Evolutionary conservation across 129 eudicot species (phyloP).

Genomic region (Erigeron canadensis): DNA sequence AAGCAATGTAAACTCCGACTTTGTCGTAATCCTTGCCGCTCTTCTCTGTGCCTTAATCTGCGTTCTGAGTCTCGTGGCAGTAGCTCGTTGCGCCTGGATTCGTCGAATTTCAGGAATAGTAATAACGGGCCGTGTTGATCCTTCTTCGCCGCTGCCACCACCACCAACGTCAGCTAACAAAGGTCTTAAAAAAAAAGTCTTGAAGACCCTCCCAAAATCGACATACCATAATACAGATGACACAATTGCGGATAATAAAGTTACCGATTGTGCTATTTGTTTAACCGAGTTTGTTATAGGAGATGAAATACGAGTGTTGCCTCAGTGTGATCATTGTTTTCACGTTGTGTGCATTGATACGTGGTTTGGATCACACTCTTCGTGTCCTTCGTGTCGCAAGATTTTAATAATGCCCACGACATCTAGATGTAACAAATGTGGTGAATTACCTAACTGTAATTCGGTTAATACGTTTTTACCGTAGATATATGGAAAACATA

Average conservation of each 20-base stretch:
- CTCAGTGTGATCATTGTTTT: constrained; percentile 74
- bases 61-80: constrained; percentile 79
- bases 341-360: constrained; percentile 72
- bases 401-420: constrained; percentile 51
- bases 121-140: constrained; percentile 23
- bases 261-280: constrained; percentile 74
- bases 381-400: constrained; percentile 86
- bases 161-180: constrained; percentile 60
- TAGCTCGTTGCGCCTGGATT: constrained; percentile 84
- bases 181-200: constrained; percentile 73
- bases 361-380: constrained; percentile 81
- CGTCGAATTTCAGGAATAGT: constrained; percentile 51
- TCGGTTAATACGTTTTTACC: constrained; percentile 40
- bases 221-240: constrained; percentile 46
- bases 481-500: constrained; percentile 11
- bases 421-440: constrained; percentile 68
- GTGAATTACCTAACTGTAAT: constrained; percentile 35
- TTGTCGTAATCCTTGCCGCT: constrained; percentile 77
- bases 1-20: constrained; percentile 47
- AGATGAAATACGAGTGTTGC: constrained; percentile 64
- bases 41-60: constrained; percentile 78
- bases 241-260: constrained; percentile 32
- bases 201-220: constrained; percentile 57
- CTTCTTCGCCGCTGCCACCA: constrained; percentile 34
- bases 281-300: constrained; percentile 66